Evolutionary conservation across 1,139 yeast genomes (phyloP), one percentile per base, ranked within the genome.

Genomic region (Geotrichum restrictum): DNA sequence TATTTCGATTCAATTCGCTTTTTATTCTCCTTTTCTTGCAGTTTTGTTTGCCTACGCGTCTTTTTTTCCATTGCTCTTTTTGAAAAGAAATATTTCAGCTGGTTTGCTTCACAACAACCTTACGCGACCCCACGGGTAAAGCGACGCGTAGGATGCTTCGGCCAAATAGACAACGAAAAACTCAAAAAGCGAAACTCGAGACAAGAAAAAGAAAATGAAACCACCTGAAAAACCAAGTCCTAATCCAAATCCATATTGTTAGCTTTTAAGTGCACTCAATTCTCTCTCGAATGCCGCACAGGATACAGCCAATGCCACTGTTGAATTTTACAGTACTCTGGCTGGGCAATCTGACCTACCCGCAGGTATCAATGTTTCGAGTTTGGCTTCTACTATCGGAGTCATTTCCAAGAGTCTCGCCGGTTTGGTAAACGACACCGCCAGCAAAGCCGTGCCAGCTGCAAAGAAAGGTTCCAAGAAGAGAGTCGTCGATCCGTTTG

Each of bases 211-310:
- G 14, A 34, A 34, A n/a, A 13, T n/a, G 19, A 5, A 34, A n/a
- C n/a, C n/a, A n/a, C n/a, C n/a, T n/a, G n/a, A n/a, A n/a, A n/a
- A n/a, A n/a, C n/a, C 16, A 5, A n/a, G 8, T 13, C 37, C 18
- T n/a, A 4, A n/a, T n/a, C 18, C n/a, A n/a, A n/a, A n/a, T n/a
- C n/a, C n/a, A n/a, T n/a, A n/a, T 34, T 34, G 18, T 31, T 29
- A 82, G 69, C 76, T 87, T 45, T 88, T 88, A 57, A 79, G 94
- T 40, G 80, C 95, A 6, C 78, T 88, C 56, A 84, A 83, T 63
- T 89, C 85, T 66, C 78, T 88, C 56, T 82, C 94, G 49, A 86
- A 82, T 64, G 87, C 91, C 18, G 91, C 95, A 45, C 81, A 78
- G 59, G 91, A 85, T 54, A 87, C 93, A 45, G 88, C 94, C 40